Percentiles rank a stretch among this genome's conserved stretches.
Conservation (phyloP, 805 yeast species). For the Saccharomycopsis javanensis region DNA sequence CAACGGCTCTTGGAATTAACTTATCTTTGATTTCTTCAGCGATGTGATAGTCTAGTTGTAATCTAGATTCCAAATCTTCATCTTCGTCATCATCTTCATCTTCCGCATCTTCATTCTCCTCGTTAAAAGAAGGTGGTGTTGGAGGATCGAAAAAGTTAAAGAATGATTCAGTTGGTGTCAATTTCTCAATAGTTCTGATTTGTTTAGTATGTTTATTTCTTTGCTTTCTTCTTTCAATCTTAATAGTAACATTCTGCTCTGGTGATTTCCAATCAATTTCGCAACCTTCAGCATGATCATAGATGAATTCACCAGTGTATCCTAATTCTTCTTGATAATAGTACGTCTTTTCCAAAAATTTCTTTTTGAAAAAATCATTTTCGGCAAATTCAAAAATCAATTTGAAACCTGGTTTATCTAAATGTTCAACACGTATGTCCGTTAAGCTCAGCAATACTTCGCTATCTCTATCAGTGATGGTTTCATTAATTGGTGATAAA, state of each 20-base stretch:
- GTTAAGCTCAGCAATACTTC: constrained; percentile 63
- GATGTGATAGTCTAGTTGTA: constrained; percentile 87
- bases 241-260: constrained; percentile 74
- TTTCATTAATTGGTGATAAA: constrained; percentile 67
- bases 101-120: constrained; percentile 50
- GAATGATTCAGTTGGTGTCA: constrained; percentile 90
- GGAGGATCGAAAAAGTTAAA: constrained; percentile 96
- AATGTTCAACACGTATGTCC: constrained; percentile 71
- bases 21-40: constrained; percentile 97
- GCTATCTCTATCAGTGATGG: constrained; percentile 81
- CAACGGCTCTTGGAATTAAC: constrained; percentile 90
- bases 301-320: constrained; percentile 90
- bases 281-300: constrained; percentile 92
- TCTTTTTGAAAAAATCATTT: constrained; percentile 72
- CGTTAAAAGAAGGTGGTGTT: constrained; percentile 46
- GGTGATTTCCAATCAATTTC: constrained; percentile 76
- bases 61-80: constrained; percentile 68
- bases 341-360: constrained; percentile 70
- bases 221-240: constrained; percentile 90
- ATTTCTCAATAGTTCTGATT: constrained; percentile 89
- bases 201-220: constrained; percentile 95
- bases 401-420: constrained; percentile 80
- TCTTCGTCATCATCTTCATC: constrained; percentile 58
- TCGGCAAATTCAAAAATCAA: constrained; percentile 70
- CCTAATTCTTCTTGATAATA: constrained; percentile 91